Evolutionary conservation across 148 eudicot species (phyloP), one percentile per base, ranked within the genome.

Genomic region (Arctostaphylos glauca): DNA sequence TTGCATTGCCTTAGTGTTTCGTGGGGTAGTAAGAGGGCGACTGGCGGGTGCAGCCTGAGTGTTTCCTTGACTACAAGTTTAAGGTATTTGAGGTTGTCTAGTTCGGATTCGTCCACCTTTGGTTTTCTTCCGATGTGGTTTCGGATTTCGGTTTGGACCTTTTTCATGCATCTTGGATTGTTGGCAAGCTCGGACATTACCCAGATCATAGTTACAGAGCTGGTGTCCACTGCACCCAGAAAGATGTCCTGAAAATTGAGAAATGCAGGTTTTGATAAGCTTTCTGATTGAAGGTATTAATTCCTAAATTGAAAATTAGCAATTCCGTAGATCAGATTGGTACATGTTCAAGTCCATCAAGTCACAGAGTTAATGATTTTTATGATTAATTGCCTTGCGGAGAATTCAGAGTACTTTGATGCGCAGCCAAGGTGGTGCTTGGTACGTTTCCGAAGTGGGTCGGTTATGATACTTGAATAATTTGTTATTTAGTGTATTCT

Each of bases 11-110:
- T 13, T 9, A 53, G 52, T 19, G 79, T 53, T 76, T 50, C 79
- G n/a, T 48, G 79, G 21, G 79, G 79, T 6, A 76, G 5, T 13
- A 76, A 25, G 16, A 76, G 58, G 8, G 60, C 7, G 19, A 60
- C 60, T 15, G 79, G 79, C 53, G 79, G 79, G 60, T 76, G 79
- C 8, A 76, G 79, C n/a, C 79, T 76, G 44, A 50, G 60, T n/a
- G 59, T 76, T 58, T 76, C 79, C 46, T 76, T 76, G 46, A 76
- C 46, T 23, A 76, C 79, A 14, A 76, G 50, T 23, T 76, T 53
- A 25, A 76, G 52, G 60, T 76, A 76, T 25, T 76, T 50, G 43
- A 76, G 41, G 14, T 49, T 53, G 18, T 53, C 25, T 46, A 76
- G 23, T 31, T 76, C 79, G 3, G 43, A 9, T 53, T 76, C 79